Percentiles rank a stretch among this genome's conserved stretches.
These are phyloP conservation scores for Angomonas ambiguus DNA, from an alignment of 208 protist species.

Conservation along the genomic window DNA sequence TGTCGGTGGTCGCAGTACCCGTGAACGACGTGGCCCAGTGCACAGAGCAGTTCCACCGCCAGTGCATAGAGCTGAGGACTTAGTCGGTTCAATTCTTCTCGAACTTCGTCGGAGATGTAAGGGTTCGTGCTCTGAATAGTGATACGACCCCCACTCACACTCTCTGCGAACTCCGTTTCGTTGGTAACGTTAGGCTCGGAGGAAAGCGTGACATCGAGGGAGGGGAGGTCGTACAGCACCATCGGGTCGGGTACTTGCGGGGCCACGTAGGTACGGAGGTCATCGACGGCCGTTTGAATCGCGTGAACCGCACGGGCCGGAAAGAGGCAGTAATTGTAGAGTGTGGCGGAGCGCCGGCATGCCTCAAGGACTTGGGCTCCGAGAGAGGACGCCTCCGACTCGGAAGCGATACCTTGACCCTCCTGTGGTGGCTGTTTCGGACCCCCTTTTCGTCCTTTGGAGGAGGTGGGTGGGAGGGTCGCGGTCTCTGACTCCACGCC, in stretches of 20 bases:
- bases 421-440: slow-evolving; percentile 14
- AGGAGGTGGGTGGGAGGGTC: background rate
- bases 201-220: background rate
- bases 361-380: slow-evolving; percentile 10
- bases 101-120: background rate
- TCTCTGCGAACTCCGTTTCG: background rate
- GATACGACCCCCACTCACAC: background rate
- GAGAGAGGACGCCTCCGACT: background rate
- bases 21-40: slow-evolving; percentile 35
- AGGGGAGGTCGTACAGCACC: slow-evolving; percentile 1
- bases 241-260: background rate
- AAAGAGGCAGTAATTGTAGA: slow-evolving; percentile 28
- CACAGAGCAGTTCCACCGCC: slow-evolving; percentile 37
- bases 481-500: background rate
- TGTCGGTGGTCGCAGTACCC: slow-evolving; percentile 73
- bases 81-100: slow-evolving; percentile 1
- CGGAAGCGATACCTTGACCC: background rate
- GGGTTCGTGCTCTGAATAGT: background rate
- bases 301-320: slow-evolving; percentile 21
- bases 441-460: background rate
- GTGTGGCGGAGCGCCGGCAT: slow-evolving; percentile 16
- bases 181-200: background rate
- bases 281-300: slow-evolving; percentile 18
- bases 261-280: slow-evolving; percentile 15
- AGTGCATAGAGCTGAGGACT: slow-evolving; percentile 26